A percentile compares a stretch with the other conserved stretches of the same genome.
These are phyloP conservation scores for Leishmania martiniquensis DNA, from an alignment of 208 protist genomes.

Conservation along the genomic window DNA sequence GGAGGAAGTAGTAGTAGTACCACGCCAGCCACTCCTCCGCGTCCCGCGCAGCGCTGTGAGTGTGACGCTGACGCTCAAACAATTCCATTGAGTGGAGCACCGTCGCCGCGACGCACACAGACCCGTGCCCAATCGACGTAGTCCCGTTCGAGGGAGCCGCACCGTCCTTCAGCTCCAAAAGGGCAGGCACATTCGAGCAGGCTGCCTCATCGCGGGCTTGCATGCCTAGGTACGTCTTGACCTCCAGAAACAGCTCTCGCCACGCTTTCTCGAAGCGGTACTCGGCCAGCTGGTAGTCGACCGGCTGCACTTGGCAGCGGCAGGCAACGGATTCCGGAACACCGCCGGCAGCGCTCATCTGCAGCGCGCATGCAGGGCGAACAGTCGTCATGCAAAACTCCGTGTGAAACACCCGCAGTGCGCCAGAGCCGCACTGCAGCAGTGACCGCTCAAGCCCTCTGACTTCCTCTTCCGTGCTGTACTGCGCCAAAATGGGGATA, in stretches of 20 bases:
- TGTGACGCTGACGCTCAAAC: conserved; percentile 51
- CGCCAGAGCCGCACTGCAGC: conserved; percentile 23
- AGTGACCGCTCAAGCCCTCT: conserved; percentile 20
- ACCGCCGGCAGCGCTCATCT: not conserved
- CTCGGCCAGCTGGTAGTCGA: conserved; percentile 52
- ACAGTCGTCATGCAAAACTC: conserved; percentile 20
- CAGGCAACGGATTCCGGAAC: not conserved
- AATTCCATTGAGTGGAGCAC: conserved; percentile 74
- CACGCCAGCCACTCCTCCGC: conserved; percentile 40
- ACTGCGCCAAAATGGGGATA: conserved; percentile 36
- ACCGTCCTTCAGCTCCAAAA: conserved; percentile 2
- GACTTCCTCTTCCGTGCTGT: conserved; percentile 5
- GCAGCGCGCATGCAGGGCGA: not conserved
- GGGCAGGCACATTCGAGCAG: not conserved
- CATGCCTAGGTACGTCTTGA: conserved; percentile 40
- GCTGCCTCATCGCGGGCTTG: conserved; percentile 18
- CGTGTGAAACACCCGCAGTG: conserved; percentile 23
- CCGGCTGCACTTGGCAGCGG: conserved; percentile 16
- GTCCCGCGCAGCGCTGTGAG: conserved; percentile 40
- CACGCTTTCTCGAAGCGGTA: conserved; percentile 51
- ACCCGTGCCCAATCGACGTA: conserved; percentile 10
- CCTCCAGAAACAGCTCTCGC: conserved; percentile 44
- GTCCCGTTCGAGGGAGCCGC: not conserved
- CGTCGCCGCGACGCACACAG: conserved; percentile 53
- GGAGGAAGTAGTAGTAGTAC: conserved; percentile 32